A percentile compares a stretch with the other conserved stretches of the same genome.
These are phyloP conservation scores for Vitis hybrid DNA, from an alignment of 177 flowering plant species.

Conservation along the genomic window DNA sequence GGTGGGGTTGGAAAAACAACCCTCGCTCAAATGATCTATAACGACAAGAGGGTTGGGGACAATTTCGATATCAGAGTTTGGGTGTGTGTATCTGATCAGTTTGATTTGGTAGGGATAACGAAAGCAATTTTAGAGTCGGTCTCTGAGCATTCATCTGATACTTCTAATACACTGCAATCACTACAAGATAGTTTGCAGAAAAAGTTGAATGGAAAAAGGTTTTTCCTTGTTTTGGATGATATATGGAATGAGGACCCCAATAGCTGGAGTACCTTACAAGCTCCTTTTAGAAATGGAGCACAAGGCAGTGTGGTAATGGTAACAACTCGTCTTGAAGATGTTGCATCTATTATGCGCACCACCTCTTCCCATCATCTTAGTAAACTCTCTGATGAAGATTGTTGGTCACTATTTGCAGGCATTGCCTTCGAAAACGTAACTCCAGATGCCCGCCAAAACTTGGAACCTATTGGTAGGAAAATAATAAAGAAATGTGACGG, in stretches of 20 bases:
- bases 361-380: conserved; percentile 3
- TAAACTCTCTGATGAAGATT: conserved; percentile 16
- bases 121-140: conserved; percentile 15
- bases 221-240: conserved; percentile 28
- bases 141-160: not conserved
- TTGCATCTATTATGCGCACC: conserved; percentile 4
- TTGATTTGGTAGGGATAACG: conserved; percentile 18
- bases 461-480: conserved; percentile 22
- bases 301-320: conserved; percentile 26
- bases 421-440: conserved; percentile 9
- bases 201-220: conserved; percentile 9
- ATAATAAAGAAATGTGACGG: conserved; percentile 40
- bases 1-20: conserved; percentile 35
- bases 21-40: conserved; percentile 28
- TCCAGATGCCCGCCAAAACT: not conserved
- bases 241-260: conserved; percentile 19
- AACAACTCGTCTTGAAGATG: conserved; percentile 19
- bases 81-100: conserved; percentile 28
- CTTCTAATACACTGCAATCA: conserved; percentile 3
- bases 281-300: conserved; percentile 16
- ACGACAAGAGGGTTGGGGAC: conserved; percentile 7
- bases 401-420: conserved; percentile 23
- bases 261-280: conserved; percentile 3
- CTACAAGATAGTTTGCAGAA: conserved; percentile 15
- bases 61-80: conserved; percentile 25